Base-by-base conservation (phyloP, 768 basidiomycete genomes). In the Mycena sanguinolenta region DNA sequence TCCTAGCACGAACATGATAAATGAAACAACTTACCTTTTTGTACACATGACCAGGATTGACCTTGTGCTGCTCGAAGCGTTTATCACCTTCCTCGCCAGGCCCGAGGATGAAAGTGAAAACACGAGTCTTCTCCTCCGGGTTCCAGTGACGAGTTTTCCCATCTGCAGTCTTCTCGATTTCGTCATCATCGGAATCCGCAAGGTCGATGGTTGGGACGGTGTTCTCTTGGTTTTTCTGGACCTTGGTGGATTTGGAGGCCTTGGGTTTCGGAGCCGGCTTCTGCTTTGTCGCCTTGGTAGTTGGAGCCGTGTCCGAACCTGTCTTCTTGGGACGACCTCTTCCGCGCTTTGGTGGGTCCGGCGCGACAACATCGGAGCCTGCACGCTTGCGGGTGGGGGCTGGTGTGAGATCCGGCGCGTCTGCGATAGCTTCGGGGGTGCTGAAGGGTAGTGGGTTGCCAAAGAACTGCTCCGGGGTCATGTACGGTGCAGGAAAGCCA, bases 111-210 rank as follows among this genome's bases (percentile, higher is more conserved):
- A 53, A 53, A 12, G 28, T 14, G 52, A 53, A 53, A 7, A 30
- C 52, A 25, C 52, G 52, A 53, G 52, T 53, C 52, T 30, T 53
- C 28, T 53, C 52, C 27, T 10, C 10, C 4, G 16, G 10, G 9
- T 28, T 4, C 52, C 52, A 53, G 27, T 53, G 4, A 30, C 52
- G 27, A 53, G 21, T 27, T 25, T 53, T 53, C 27, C 52, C 27
- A 27, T 53, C 52, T 27, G 28, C 52, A 13, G 52, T 53, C 52
- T 17, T 53, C 52, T 53, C 52, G 52, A 53, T 53, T n/a, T n/a
- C n/a, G 27, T 53, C 14, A 27, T 53, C 27, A 17, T 28, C 27
- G 14, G 27, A 53, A 17, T 30, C 28, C 12, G 14, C 52, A 7
- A 53, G 16, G 17, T 28, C 13, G 27, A 53, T 16, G 13, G 23